These are phyloP conservation scores for Chlorella sorokiniana DNA, from an alignment of 139 green algal species.

Conservation along the genomic window DNA sequence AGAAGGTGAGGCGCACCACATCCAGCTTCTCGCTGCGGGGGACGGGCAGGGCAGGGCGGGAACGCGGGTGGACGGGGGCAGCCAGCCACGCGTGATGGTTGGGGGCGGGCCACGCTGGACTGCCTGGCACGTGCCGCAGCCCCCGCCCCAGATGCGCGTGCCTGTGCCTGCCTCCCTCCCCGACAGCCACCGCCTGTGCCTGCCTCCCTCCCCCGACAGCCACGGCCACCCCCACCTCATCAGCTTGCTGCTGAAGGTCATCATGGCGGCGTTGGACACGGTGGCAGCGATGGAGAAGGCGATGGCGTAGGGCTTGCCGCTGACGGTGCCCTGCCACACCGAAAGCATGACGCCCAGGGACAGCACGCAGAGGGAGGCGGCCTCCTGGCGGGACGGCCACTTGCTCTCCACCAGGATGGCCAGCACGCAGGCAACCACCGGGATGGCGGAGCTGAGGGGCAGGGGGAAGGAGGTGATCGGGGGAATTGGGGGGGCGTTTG, in stretches of 20 bases:
- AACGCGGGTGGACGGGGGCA: neutral
- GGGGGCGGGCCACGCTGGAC: neutral
- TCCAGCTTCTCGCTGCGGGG: slow-evolving; percentile 60
- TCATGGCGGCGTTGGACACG: slow-evolving; percentile 60
- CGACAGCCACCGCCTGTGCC: no score
- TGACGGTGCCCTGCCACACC: slow-evolving; percentile 56
- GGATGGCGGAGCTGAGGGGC: slow-evolving; percentile 34
- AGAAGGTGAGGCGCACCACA: slow-evolving; percentile 78
- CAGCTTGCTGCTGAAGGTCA: slow-evolving; percentile 58
- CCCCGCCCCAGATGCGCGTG: neutral
- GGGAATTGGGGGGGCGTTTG: neutral
- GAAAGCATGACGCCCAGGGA: slow-evolving; percentile 58
- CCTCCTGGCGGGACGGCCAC: slow-evolving; percentile 46
- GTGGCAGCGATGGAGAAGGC: slow-evolving; percentile 47
- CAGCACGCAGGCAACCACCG: slow-evolving; percentile 57
- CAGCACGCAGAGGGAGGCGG: slow-evolving; percentile 48
- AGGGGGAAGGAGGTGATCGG: neutral
- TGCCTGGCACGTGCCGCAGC: neutral
- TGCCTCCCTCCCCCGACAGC: neutral
- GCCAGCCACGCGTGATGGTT: neutral
- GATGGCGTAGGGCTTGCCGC: slow-evolving; percentile 48
- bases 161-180: no score
- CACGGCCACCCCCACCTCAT: slow-evolving; percentile 35
- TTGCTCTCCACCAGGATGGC: slow-evolving; percentile 55
- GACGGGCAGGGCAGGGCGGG: neutral